Base-by-base conservation (phyloP, 1,284 basidiomycete genomes). In the Chondrostereum purpureum region DNA sequence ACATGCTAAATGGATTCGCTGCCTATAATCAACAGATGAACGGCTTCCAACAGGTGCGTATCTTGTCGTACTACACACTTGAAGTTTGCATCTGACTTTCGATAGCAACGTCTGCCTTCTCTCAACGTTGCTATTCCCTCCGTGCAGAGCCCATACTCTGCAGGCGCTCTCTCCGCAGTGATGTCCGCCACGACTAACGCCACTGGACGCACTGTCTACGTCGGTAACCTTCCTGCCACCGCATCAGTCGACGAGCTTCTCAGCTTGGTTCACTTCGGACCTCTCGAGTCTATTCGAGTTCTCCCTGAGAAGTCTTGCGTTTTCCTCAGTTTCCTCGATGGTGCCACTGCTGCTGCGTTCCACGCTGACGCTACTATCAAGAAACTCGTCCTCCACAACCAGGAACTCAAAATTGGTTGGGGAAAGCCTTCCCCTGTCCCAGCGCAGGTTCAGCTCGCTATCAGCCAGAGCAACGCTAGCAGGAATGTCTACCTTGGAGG, bases 241-340 rank as follows among this genome's bases (percentile, higher is more conserved):
- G 94, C 95, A 0, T 94, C 92, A 4, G 93, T 97, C 47, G 94
- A 98, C 61, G 95, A 99, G 65, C 80, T 99, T 19, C 85, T 98
- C 58, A 97, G 93, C 64, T 85, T 97, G 51, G 95, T 99, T 53
- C 92, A 96, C 58, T 98, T 97, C 62, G 96, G 95, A 4, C 95
- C 95, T 0, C 86, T 99, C 53, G 95, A 98, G 64, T 88, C 83
- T 43, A 89, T 98, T 58, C 88, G 92, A 43, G 86, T 99, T 31
- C 78, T 98, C n/a, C 92, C 93, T 34, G 95, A 98, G 65, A 98
- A 97, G 67, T 92, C 87, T 11, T 98, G 95, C 62, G 94, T 96
- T 45, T 99, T 99, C 75, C 81, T 99, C 53, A 97, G 93, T 11
- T 97, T 96, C 80, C 77, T 97, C 40, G 92, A 97, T 50, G 86